These are phyloP conservation scores for Cercospora sp. DNA, from an alignment of 2,329 filamentous ascomycete species.

Conservation along the genomic window DNA sequence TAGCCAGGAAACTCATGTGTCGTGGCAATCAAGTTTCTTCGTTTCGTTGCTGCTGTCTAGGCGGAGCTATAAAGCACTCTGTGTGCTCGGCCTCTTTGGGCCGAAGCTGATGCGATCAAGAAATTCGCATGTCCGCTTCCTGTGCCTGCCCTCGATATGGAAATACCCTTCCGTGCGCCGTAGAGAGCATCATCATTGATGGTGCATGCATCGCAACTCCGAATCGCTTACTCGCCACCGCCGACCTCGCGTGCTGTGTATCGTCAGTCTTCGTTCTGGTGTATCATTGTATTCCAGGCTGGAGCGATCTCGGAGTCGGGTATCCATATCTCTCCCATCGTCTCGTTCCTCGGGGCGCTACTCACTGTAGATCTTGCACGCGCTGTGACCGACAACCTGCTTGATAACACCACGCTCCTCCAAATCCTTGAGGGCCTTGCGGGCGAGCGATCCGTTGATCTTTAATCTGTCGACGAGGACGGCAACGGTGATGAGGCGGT, in stretches of 20 bases:
- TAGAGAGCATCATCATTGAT: constrained; percentile 19
- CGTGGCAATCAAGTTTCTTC: constrained; percentile 24
- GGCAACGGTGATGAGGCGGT: constrained; percentile 98
- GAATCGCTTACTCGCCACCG: constrained; percentile 23
- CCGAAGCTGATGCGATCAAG: constrained; percentile 14
- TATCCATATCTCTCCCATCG: not conserved
- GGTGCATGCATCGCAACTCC: constrained; percentile 14
- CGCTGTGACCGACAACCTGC: constrained; percentile 94
- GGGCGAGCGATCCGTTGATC: constrained; percentile 98
- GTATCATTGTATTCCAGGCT: not conserved
- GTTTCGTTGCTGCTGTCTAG: constrained; percentile 26
- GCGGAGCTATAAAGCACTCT: constrained; percentile 22
- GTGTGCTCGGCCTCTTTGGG: constrained; percentile 16
- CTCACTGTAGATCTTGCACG: constrained; percentile 97
- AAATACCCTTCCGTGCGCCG: constrained; percentile 19
- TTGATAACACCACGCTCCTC: constrained; percentile 99
- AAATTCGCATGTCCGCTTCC: constrained; percentile 18
- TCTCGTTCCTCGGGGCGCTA: constrained; percentile 32
- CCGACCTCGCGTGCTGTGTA: constrained; percentile 21
- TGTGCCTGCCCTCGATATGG: constrained; percentile 14
- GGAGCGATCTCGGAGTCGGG: not conserved
- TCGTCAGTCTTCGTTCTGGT: constrained; percentile 7
- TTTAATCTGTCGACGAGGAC: constrained; percentile 99
- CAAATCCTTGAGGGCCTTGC: constrained; percentile 83
- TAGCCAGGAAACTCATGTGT: not conserved